Base-by-base conservation (phyloP, 2,329 filamentous ascomycete genomes). In the Paramyrothecium roridum region DNA sequence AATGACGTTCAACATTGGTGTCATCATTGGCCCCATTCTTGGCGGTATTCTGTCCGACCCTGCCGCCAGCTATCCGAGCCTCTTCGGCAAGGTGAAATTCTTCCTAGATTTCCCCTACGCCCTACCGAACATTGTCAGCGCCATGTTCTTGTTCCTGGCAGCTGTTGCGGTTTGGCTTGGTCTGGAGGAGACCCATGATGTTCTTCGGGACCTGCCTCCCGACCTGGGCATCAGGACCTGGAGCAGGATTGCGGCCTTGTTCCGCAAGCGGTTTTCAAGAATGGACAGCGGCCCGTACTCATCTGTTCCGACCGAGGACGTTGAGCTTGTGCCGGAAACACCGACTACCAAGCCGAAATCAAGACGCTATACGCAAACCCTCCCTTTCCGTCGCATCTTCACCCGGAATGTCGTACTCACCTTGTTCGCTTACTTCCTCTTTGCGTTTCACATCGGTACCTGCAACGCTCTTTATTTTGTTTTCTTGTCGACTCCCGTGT, bases 391-490 rank as follows among this genome's bases (percentile, higher is more conserved):
- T 2, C 75, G 73, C 22, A 80, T 85, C 52, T 81, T 85, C 63
- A 85, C 77, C 3, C 76, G 72, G 49, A 84, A 84, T 55, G 80
- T 85, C 19, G 60, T 67, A 51, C 67, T 80, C 51, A 84, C 80
- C 0, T 67, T 93, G 3, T 59, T 86, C n/a, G 80, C 82, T 10
- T 86, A 89, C 60, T 87, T 87, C 61, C 79, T 91, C 56, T 80
- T 91, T 50, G 83, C 85, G 19, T 83, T 91, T 60, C 89, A 92
- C 70, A 79, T 91, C 63, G 88, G 86, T 57, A 87, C 88, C 26
- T 93, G 91, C 75, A 88, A 90, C 66, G 83, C 87, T 2, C 81
- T 93, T 48, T 90, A 87, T 76, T 89, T 90, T 57, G 80, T 91
- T 52, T 92, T 93, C 70, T 79, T 93, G 48, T 90, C 89, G 1